Evolutionary conservation across 2,329 filamentous ascomycete genomes (phyloP).

Genomic region (Paraphaeosphaeria sporulosa): DNA sequence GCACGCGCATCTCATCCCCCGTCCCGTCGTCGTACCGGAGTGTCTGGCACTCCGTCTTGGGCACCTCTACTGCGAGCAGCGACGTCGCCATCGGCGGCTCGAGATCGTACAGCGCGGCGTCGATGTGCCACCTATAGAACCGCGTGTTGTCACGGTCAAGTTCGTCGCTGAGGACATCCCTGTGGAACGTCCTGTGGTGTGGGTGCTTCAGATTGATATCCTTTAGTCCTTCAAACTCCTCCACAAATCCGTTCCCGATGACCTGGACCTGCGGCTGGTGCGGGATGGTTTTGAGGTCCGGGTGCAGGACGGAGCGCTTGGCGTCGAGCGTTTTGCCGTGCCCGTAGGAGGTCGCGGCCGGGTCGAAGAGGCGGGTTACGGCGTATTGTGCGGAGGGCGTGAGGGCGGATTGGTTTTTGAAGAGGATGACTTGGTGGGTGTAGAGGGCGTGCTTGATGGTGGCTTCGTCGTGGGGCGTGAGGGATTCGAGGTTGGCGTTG

Average conservation of each 20-base stretch:
- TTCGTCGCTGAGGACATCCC: conserved; percentile 66
- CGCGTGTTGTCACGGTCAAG: conserved; percentile 65
- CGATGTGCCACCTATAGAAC: conserved; percentile 83
- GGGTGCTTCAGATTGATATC: conserved; percentile 75
- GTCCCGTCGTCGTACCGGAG: conserved; percentile 77
- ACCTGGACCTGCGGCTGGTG: conserved; percentile 83
- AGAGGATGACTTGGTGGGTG: conserved; percentile 71
- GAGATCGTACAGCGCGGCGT: conserved; percentile 77
- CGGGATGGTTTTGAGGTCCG: conserved; percentile 80
- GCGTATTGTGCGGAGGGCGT: conserved; percentile 76
- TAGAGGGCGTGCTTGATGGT: conserved; percentile 72
- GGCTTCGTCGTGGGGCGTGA: conserved; percentile 70
- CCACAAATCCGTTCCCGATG: conserved; percentile 77
- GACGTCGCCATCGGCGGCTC: conserved; percentile 78
- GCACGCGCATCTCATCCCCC: conserved; percentile 70
- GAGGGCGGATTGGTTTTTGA: conserved; percentile 71
- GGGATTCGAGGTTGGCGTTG: conserved; percentile 67
- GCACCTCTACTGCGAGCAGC: conserved; percentile 76
- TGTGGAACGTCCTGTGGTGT: conserved; percentile 80
- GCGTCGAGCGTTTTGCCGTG: conserved; percentile 78
- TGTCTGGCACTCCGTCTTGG: conserved; percentile 69
- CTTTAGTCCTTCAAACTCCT: conserved; percentile 73
- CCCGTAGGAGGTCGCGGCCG: conserved; percentile 69
- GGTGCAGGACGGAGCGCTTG: conserved; percentile 73
- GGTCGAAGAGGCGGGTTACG: conserved; percentile 77